A percentile compares a stretch with the other conserved stretches of the same genome.
These are phyloP conservation scores for Arthrocladium fulminans DNA, from an alignment of 2,329 filamentous ascomycete species.

Conservation along the genomic window DNA sequence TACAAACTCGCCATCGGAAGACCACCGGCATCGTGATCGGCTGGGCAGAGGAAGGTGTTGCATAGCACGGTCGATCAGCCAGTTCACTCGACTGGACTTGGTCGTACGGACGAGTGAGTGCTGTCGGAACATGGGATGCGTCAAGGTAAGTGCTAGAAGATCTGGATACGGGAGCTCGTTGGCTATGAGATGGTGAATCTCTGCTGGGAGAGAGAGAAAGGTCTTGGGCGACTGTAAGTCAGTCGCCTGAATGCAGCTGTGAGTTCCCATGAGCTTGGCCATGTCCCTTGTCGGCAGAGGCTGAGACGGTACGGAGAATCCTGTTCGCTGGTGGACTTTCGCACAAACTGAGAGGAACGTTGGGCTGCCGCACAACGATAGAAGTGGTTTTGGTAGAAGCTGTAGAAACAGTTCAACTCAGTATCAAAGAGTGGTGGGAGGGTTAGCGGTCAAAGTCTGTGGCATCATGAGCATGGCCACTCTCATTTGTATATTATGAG, in stretches of 20 bases:
- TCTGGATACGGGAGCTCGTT: constrained; percentile 24
- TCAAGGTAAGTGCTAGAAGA: constrained; percentile 23
- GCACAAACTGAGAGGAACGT: no score
- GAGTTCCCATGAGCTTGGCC: neutral
- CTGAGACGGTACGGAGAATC: no score
- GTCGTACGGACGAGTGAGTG: constrained; percentile 4
- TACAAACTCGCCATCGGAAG: constrained; percentile 16
- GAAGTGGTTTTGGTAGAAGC: no score
- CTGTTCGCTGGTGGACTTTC: no score
- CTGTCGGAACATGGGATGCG: constrained; percentile 23
- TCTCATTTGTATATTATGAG: neutral
- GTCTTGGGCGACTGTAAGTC: neutral
- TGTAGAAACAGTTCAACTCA: no score
- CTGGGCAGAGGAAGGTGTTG: constrained; percentile 1
- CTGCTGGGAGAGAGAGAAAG: constrained; percentile 25
- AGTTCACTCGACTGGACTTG: constrained; percentile 3
- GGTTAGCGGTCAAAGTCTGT: neutral
- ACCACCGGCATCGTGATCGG: constrained; percentile 3
- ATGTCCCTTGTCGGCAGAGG: no score
- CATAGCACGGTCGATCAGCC: constrained; percentile 5
- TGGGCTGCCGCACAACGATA: no score
- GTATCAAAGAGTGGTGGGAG: neutral
- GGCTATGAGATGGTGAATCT: constrained; percentile 26
- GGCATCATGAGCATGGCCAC: neutral
- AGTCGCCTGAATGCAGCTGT: neutral